Conservation (phyloP, 441 rosid genomes). For the Raphanus hybrid region DNA sequence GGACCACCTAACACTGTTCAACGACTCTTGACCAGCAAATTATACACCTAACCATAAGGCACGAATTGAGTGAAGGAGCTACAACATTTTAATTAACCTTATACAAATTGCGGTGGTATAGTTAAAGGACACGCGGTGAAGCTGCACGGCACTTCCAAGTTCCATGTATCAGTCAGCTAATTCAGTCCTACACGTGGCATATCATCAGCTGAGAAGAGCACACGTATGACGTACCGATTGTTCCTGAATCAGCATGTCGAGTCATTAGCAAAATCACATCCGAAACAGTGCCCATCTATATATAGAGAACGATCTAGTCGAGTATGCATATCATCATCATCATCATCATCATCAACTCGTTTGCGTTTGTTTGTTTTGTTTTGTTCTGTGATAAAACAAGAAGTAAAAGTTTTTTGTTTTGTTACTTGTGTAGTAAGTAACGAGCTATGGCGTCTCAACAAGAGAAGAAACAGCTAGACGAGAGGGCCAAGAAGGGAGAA, state of each 20-base stretch:
- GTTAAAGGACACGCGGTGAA: slow-evolving; percentile 32
- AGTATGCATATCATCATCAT: slow-evolving; percentile 14
- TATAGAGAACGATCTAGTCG: slow-evolving; percentile 18
- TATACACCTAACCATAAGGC: slow-evolving; percentile 8
- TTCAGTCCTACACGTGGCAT: slow-evolving; percentile 23
- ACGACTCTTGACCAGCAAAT: slow-evolving; percentile 8
- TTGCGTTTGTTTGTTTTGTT: background rate
- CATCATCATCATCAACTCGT: slow-evolving; percentile 27
- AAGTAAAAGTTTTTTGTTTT: background rate
- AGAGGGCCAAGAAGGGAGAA: slow-evolving; percentile 62
- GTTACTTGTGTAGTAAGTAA: background rate
- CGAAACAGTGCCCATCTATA: background rate
- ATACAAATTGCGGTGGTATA: background rate
- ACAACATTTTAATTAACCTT: background rate
- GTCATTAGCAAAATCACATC: slow-evolving; percentile 12
- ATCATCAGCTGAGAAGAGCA: slow-evolving; percentile 14
- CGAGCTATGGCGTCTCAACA: slow-evolving; percentile 44
- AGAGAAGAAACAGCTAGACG: slow-evolving; percentile 51
- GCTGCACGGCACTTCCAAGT: slow-evolving; percentile 19
- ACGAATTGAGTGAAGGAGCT: background rate
- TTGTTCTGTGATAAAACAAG: background rate
- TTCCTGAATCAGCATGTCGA: slow-evolving; percentile 22
- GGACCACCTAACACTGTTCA: slow-evolving; percentile 20
- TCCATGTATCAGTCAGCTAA: slow-evolving; percentile 30
- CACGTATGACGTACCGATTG: slow-evolving; percentile 41